Base-by-base conservation (phyloP, 2,329 filamentous ascomycete genomes). In the Drechslerella coelobrocha region DNA sequence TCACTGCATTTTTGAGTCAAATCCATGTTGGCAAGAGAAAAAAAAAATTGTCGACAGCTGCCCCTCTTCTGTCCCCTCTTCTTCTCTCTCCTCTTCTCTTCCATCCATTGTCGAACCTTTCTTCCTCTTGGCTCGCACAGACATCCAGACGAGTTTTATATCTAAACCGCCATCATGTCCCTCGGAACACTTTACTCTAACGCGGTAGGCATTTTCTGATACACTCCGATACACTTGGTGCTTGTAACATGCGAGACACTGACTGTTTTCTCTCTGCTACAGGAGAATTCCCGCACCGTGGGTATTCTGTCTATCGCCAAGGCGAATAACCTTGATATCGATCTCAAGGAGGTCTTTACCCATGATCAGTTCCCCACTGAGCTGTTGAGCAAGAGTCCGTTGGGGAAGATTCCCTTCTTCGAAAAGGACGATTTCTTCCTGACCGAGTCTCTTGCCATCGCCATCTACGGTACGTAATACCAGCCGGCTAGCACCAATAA, bases 171-270 rank as follows among this genome's bases (percentile, higher is more conserved):
- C 84, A 91, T 86, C 81, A 95, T 96, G 89, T 85, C 90, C 80
- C 97, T 99, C 86, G 94, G 94, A 84, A 99, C 96, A 85, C 87
- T 99, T 79, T 97, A 94, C 87, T 90, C 89, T 80, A 87, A 86
- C 81, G 80, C 86, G 83, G 93, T 96, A 88, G 77, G 83, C 78
- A 74, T 76, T 78, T 75, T 75, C 72, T 74, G 62, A 14, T 29
- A n/a, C 29, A 73, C 74, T 61, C 69, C 41, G 72, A n/a, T 72
- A 73, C 72, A 17, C 45, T 6, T 62, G 34, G 43, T 71, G 54
- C 75, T 68, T 47, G 51, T 48, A 39, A 50, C 52, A 39, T 65
- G 73, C 72, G 57, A 57, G 74, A 54, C 60, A 34, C 37, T 54
- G 14, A 62, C 37, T 37, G 23, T 55, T 55, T 27, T 21, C 43